A percentile compares a stretch with the other conserved stretches of the same genome.
These are phyloP conservation scores for Neonectria punicea DNA, from an alignment of 2,329 filamentous ascomycete genomes.

Conservation along the genomic window DNA sequence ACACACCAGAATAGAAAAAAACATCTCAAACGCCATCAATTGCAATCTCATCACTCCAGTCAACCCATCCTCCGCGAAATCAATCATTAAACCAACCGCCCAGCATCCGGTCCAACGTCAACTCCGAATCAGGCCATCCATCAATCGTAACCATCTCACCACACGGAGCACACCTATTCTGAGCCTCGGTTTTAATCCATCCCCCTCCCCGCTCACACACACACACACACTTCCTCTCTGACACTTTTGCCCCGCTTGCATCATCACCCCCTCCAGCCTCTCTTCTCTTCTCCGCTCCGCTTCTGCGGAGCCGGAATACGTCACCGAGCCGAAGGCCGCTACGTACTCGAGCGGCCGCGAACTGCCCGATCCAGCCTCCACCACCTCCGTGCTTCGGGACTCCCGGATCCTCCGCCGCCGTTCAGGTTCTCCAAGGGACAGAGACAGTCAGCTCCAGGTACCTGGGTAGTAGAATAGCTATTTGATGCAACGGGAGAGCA, in stretches of 20 bases:
- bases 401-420: background rate
- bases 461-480: background rate
- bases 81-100: background rate
- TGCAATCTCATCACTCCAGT: background rate
- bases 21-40: background rate
- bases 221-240: background rate
- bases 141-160: background rate
- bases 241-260: conserved; percentile 27
- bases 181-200: background rate
- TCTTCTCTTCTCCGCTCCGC: background rate
- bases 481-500: background rate
- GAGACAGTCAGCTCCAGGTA: background rate
- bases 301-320: conserved; percentile 15
- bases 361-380: conserved; percentile 16
- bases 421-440: background rate
- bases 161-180: background rate
- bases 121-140: background rate
- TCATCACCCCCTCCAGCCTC: conserved; percentile 5
- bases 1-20: background rate
- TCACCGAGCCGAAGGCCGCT: conserved; percentile 11
- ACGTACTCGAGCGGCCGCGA: conserved; percentile 14
- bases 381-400: conserved; percentile 1
- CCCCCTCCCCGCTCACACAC: background rate
- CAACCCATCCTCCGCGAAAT: background rate
- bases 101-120: background rate